Evolutionary conservation across 1,139 yeast genomes (phyloP).

Genomic region (Sugiyamaella japonica): DNA sequence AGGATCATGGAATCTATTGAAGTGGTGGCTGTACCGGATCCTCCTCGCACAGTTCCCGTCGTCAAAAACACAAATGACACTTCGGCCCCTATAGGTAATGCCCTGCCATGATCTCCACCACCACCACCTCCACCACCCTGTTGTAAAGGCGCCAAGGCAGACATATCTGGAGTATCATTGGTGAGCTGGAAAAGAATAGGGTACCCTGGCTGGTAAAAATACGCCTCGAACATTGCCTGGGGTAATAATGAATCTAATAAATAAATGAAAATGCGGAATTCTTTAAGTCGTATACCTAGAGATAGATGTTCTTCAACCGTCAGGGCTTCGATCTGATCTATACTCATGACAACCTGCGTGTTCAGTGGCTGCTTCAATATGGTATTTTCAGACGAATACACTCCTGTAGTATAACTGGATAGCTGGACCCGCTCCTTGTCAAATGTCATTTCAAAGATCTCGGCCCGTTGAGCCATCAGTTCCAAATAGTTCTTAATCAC

Average conservation of each 20-base stretch:
- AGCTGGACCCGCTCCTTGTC: constrained; percentile 26
- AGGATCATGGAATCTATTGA: background rate
- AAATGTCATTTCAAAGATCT: constrained; percentile 34
- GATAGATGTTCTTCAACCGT: constrained; percentile 26
- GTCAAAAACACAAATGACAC: constrained; percentile 27
- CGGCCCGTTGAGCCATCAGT: constrained; percentile 36
- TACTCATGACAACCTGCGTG: constrained; percentile 31
- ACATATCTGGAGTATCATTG: constrained; percentile 15
- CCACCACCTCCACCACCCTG: background rate
- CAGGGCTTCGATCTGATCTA: constrained; percentile 32
- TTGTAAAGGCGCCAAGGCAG: constrained; percentile 1
- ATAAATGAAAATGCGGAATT: constrained; percentile 32
- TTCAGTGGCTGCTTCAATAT: constrained; percentile 37
- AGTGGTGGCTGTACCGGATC: background rate
- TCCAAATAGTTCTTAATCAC: constrained; percentile 34
- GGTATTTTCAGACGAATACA: constrained; percentile 29
- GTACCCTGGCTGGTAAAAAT: constrained; percentile 30
- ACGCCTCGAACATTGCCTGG: constrained; percentile 24
- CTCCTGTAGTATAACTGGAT: constrained; percentile 36
- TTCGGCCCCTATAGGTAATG: constrained; percentile 23
- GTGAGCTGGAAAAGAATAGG: constrained; percentile 31
- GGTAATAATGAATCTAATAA: constrained; percentile 28
- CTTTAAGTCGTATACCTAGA: constrained; percentile 35
- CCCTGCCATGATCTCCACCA: constrained; percentile 3
- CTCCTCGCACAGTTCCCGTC: constrained; percentile 17